Evolutionary conservation across 257 asterid genomes (phyloP), one percentile per base, ranked within the genome.

Genomic region (Knoxia roxburghii): DNA sequence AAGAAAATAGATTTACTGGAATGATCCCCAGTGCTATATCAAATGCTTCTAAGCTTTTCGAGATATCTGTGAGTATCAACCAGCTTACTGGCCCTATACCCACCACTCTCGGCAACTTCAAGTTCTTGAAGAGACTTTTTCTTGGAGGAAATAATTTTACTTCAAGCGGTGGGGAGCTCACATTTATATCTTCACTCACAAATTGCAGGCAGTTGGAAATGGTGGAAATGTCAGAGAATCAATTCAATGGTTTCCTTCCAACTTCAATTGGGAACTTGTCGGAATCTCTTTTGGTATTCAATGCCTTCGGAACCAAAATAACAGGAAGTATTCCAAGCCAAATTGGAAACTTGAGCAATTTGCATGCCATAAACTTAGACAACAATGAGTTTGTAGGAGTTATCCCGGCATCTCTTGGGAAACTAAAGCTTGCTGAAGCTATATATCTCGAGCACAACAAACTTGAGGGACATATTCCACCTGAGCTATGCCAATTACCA

Each of bases 41-140:
- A 46, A 84, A 79, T 72, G 76, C 80, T 40, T 71, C 89, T 26
- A 68, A 72, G 33, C 80, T 84, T 26, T 17, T 30, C 8, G 0
- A n/a, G 13, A 11, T 84, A 10, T 23, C 15, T 27, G 4, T 84
- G 79, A 4, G 6, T 15, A 1, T 0, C 0, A 84, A 79, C 75
- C 50, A 65, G 3, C 67, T 84, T 29, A 60, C 26, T 30, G 85
- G 87, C 45, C 35, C 55, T 10, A 15, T 84, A 1, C 87, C 87
- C 1, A 26, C 67, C 24, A 57, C 53, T 14, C 74, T 77, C 30
- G 75, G 84, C 13, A 54, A 57, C 40, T 39, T 81, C 49, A 76
- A 71, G 60, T n/a, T 30, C 45, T 54, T 81, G 1, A 17, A 37
- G 10, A 0, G 0, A 1, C 64, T 78, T 23, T 2, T 21, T 10